These are phyloP conservation scores for Aspergillus asperescens DNA, from an alignment of 495 filamentous ascomycete species.

Conservation along the genomic window DNA sequence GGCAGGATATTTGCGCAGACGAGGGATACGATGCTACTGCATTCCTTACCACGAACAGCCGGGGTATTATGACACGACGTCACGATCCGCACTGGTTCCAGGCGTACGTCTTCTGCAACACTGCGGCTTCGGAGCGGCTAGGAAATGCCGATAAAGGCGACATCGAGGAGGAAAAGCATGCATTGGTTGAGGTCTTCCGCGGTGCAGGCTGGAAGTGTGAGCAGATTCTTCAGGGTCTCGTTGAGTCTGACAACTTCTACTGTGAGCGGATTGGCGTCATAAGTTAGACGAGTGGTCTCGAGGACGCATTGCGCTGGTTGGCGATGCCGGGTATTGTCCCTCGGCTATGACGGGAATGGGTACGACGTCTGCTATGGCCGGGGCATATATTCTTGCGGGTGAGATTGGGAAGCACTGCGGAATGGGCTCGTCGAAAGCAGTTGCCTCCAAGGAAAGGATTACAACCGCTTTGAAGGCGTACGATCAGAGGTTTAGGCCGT, in stretches of 20 bases:
- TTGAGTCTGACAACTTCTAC: slow-evolving; percentile 46
- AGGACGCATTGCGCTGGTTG: slow-evolving; percentile 47
- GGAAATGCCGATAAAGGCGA: slow-evolving; percentile 11
- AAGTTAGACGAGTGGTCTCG: slow-evolving; percentile 39
- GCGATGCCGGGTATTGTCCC: slow-evolving; percentile 52
- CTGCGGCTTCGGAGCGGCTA: slow-evolving; percentile 21
- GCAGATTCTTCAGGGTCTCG: slow-evolving; percentile 36
- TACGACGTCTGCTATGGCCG: slow-evolving; percentile 40
- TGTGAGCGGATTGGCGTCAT: slow-evolving; percentile 34
- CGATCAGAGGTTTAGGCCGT: slow-evolving; percentile 38
- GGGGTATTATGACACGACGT: slow-evolving; percentile 35
- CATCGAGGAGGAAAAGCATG: slow-evolving; percentile 31
- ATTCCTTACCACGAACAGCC: slow-evolving; percentile 19
- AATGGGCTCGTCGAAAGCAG: neutral
- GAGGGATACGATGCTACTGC: neutral
- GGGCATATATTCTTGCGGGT: slow-evolving; percentile 50
- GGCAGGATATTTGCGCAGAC: neutral
- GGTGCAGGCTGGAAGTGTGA: slow-evolving; percentile 43
- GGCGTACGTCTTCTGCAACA: slow-evolving; percentile 32
- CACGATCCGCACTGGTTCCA: slow-evolving; percentile 32
- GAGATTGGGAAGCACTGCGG: slow-evolving; percentile 39
- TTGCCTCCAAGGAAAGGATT: slow-evolving; percentile 5
- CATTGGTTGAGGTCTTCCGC: slow-evolving; percentile 33
- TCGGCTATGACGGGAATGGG: slow-evolving; percentile 46
- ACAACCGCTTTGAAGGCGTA: slow-evolving; percentile 35